Percentiles rank a stretch among this genome's conserved stretches.
phyloP scores from a whole-genome alignment of 768 basidiomycete genomes.

The Boletus coccyginus region DNA sequence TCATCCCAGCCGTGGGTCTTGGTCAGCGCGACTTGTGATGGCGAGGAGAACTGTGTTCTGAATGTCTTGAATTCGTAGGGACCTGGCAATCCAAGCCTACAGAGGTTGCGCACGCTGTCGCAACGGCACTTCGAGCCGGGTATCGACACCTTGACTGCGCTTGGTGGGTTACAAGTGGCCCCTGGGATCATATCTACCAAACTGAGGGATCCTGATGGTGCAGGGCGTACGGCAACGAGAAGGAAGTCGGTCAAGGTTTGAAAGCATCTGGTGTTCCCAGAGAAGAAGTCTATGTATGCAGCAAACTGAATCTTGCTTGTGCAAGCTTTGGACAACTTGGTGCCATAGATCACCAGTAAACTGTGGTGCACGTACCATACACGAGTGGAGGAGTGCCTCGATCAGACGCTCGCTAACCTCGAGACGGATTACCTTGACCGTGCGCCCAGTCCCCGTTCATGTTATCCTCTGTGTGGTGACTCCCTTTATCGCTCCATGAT shows the following conservation, averaged over 20 bases:
- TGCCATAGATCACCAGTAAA: conserved; percentile 63
- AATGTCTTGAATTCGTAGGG: conserved; percentile 37
- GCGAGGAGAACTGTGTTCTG: not conserved
- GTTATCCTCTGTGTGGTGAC: not conserved
- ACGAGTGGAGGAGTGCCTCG: conserved; percentile 69
- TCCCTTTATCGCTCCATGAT: not conserved
- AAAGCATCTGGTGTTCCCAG: conserved; percentile 73
- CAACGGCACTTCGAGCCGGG: conserved; percentile 70
- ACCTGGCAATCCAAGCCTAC: conserved; percentile 81
- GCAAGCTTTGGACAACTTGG: not conserved
- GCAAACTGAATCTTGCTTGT: not conserved
- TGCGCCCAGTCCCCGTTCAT: conserved; percentile 33
- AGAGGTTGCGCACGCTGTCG: conserved; percentile 70
- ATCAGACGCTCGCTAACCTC: conserved; percentile 72
- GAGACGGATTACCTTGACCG: conserved; percentile 86
- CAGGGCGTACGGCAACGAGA: conserved; percentile 73
- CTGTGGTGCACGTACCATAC: conserved; percentile 67
- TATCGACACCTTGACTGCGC: conserved; percentile 80
- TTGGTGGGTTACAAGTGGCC: conserved; percentile 29
- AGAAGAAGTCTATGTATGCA: conserved; percentile 63
- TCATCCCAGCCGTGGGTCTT: conserved; percentile 57
- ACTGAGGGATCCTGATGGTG: conserved; percentile 12
- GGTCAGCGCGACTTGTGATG: conserved; percentile 41
- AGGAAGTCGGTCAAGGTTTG: conserved; percentile 80
- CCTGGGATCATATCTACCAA: not conserved